Percentiles rank a stretch among this genome's conserved stretches.
These are phyloP conservation scores for Achlya hypogyna DNA, from an alignment of 352 stramenopile genomes.

Conservation along the genomic window DNA sequence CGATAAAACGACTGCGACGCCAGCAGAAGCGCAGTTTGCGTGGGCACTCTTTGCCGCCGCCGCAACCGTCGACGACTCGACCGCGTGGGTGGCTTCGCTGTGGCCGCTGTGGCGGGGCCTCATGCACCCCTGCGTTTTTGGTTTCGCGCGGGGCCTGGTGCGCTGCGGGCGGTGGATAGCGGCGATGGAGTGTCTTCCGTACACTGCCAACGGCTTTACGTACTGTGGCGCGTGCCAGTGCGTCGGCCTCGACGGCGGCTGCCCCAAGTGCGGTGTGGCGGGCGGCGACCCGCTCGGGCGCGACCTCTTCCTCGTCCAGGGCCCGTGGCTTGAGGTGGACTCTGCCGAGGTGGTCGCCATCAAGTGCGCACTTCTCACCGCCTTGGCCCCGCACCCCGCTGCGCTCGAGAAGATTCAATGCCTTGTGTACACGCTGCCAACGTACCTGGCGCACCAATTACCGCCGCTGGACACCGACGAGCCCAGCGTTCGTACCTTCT, in stretches of 20 bases:
- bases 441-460: background rate
- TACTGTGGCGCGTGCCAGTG: background rate
- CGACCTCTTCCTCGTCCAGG: background rate
- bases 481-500: background rate
- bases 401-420: background rate
- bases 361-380: background rate
- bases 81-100: background rate
- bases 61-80: background rate
- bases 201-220: background rate
- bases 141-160: background rate
- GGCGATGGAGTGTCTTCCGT: background rate
- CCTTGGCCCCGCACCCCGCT: background rate
- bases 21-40: background rate
- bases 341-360: background rate
- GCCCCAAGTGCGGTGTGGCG: background rate
- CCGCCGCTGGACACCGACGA: background rate
- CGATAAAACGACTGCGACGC: background rate
- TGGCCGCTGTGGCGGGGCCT: background rate
- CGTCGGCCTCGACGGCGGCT: background rate
- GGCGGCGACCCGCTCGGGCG: background rate
- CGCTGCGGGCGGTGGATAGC: background rate
- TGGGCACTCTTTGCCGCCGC: background rate
- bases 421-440: background rate
- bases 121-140: background rate
- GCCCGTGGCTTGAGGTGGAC: background rate